These are phyloP conservation scores for Nakazawaea populi DNA, from an alignment of 805 yeast genomes.

Conservation along the genomic window DNA sequence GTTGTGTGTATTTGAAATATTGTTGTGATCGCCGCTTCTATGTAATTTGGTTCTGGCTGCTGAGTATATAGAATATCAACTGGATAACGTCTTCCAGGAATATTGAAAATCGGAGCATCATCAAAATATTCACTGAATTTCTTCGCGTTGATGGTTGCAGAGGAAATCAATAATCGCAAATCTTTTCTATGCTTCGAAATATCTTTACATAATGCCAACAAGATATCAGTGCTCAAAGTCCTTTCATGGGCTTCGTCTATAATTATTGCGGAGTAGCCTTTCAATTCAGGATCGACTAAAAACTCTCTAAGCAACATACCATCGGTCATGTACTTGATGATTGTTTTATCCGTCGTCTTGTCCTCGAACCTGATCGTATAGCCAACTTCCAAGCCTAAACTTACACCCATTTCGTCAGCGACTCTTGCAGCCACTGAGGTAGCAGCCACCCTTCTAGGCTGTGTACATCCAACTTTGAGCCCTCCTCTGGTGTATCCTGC, in stretches of 20 bases:
- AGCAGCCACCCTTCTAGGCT: conserved; percentile 95
- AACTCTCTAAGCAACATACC: conserved; percentile 91
- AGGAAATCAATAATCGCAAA: conserved; percentile 72
- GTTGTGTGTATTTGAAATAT: conserved; percentile 80
- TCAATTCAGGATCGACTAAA: conserved; percentile 64
- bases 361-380: conserved; percentile 88
- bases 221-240: conserved; percentile 81
- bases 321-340: conserved; percentile 88
- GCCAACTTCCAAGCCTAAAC: conserved; percentile 86
- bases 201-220: conserved; percentile 76
- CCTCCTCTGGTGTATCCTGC: conserved; percentile 65
- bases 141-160: conserved; percentile 91
- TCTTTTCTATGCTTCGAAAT: conserved; percentile 59
- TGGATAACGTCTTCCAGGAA: conserved; percentile 93
- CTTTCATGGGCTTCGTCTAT: conserved; percentile 98
- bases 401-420: conserved; percentile 78
- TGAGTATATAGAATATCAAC: conserved; percentile 80
- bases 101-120: conserved; percentile 78
- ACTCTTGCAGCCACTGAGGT: conserved; percentile 86
- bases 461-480: conserved; percentile 76
- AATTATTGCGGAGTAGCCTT: conserved; percentile 74
- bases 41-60: conserved; percentile 86
- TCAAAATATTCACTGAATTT: conserved; percentile 79
- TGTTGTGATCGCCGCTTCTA: conserved; percentile 85
- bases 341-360: conserved; percentile 54